Evolutionary conservation across 805 yeast genomes (phyloP).

Genomic region (Teunomyces kruisii): DNA sequence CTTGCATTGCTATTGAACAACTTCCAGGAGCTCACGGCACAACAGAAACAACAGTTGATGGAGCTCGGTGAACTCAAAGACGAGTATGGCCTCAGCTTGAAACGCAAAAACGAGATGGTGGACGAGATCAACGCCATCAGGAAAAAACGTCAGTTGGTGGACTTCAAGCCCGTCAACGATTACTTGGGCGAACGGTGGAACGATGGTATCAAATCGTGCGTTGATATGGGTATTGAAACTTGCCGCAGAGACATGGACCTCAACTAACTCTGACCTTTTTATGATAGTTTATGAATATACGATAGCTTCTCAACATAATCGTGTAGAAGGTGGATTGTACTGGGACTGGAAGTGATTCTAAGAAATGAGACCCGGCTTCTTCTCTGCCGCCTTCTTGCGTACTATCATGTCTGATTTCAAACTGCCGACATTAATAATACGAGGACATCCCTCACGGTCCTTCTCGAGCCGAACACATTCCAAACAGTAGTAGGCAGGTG

Average conservation of each 20-base stretch:
- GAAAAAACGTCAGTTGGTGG: constrained; percentile 37
- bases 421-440: constrained; percentile 78
- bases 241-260: constrained; percentile 14
- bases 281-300: neutral
- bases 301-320: neutral
- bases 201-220: constrained; percentile 42
- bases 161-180: constrained; percentile 39
- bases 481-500: constrained; percentile 71
- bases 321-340: too few species aligned
- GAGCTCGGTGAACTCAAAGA: constrained; percentile 23
- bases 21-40: constrained; percentile 36
- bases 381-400: constrained; percentile 46
- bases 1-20: constrained; percentile 33
- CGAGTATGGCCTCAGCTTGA: constrained; percentile 11
- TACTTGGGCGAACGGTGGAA: constrained; percentile 52
- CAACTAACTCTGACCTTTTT: neutral
- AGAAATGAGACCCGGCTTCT: neutral
- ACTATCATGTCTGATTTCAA: constrained; percentile 64
- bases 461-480: constrained; percentile 80
- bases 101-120: constrained; percentile 39
- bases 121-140: constrained; percentile 45
- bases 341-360: too few species aligned
- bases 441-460: constrained; percentile 92
- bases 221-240: constrained; percentile 35
- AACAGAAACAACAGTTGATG: constrained; percentile 31